Percentiles rank a stretch among this genome's conserved stretches.
These are phyloP conservation scores for Hymenoscyphus scutula DNA, from an alignment of 2,329 filamentous ascomycete genomes.

Conservation along the genomic window DNA sequence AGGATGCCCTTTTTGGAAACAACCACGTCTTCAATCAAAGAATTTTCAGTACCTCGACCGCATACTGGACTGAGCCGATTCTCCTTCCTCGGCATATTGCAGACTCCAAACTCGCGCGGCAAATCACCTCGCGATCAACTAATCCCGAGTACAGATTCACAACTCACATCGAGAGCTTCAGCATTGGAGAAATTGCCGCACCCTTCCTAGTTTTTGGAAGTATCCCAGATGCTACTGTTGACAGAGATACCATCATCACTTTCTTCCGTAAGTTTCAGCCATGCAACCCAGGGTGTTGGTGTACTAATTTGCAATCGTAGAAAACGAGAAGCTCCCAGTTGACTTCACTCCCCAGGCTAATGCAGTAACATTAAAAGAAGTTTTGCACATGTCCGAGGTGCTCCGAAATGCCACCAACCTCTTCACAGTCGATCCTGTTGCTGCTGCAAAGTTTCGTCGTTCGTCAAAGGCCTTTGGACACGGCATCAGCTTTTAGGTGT, in stretches of 20 bases:
- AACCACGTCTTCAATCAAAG: conserved; percentile 51
- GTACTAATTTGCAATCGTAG: not conserved
- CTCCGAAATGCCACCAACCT: not conserved
- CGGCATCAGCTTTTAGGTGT: not conserved
- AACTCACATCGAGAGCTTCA: not conserved
- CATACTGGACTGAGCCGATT: not conserved
- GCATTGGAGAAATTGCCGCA: not conserved
- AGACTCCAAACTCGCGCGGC: not conserved
- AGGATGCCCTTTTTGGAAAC: conserved; percentile 49
- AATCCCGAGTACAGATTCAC: not conserved
- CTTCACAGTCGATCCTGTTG: not conserved
- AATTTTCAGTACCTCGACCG: conserved; percentile 39
- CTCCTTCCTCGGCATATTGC: not conserved
- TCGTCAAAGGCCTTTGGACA: not conserved
- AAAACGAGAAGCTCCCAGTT: not conserved
- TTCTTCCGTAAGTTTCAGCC: not conserved
- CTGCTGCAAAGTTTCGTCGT: not conserved
- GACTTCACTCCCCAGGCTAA: not conserved
- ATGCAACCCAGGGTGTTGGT: not conserved
- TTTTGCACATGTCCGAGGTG: not conserved
- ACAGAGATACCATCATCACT: not conserved
- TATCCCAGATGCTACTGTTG: not conserved
- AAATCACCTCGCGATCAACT: not conserved
- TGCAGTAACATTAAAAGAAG: not conserved
- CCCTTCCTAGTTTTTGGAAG: not conserved